A percentile compares a stretch with the other conserved stretches of the same genome.
These are phyloP conservation scores for Fomitopsis schrenkii DNA, from an alignment of 1,284 basidiomycete genomes.

Conservation along the genomic window DNA sequence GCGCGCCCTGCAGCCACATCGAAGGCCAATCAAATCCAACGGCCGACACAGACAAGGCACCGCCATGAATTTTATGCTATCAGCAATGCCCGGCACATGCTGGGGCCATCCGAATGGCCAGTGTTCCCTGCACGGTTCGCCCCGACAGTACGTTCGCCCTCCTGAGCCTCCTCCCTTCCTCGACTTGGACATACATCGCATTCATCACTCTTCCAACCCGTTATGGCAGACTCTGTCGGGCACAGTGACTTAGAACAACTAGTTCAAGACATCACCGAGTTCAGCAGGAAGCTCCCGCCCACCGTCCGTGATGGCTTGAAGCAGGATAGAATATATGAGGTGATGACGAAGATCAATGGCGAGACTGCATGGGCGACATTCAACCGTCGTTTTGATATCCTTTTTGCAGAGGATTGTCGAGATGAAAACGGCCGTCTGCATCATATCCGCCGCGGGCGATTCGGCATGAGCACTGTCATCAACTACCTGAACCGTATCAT, in stretches of 20 bases:
- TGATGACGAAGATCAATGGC: not conserved
- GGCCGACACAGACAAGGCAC: too few relatives aligned
- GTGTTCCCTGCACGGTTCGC: too few relatives aligned
- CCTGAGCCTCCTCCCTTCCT: too few relatives aligned
- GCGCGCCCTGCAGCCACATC: not conserved
- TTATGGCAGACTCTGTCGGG: too few relatives aligned
- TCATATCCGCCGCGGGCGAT: not conserved
- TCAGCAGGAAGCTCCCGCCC: not conserved
- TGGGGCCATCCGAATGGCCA: too few relatives aligned
- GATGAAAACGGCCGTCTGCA: not conserved
- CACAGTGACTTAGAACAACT: not conserved
- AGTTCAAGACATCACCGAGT: not conserved
- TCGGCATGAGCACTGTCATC: not conserved
- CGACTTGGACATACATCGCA: too few relatives aligned
- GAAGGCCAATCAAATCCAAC: too few relatives aligned
- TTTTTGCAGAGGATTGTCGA: constrained; percentile 3
- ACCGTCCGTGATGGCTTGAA: not conserved
- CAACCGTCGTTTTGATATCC: constrained; percentile 1
- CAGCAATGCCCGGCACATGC: too few relatives aligned
- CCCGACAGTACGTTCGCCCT: too few relatives aligned
- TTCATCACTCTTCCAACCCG: not conserved
- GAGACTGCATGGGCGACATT: not conserved
- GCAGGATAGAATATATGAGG: not conserved
- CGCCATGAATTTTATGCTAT: too few relatives aligned
- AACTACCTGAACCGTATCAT: not conserved